Conservation (phyloP, 352 stramenopile species). For the Phytophthora rubi region DNA sequence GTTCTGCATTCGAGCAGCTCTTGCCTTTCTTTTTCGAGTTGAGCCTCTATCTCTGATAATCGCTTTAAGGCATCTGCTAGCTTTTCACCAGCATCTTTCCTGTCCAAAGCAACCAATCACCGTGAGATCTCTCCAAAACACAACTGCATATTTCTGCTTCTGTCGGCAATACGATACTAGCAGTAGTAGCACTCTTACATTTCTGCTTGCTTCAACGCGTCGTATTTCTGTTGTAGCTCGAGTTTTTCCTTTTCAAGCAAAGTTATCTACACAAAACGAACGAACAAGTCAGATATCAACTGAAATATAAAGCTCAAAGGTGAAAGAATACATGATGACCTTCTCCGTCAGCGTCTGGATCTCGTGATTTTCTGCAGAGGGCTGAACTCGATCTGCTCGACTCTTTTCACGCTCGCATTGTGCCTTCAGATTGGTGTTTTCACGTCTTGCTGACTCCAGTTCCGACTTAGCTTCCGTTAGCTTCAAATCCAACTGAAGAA, state of each 20-base stretch:
- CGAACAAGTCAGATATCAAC: not conserved
- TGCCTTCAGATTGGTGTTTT: slow-evolving; percentile 57
- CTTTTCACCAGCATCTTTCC: slow-evolving; percentile 45
- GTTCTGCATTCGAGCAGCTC: slow-evolving; percentile 35
- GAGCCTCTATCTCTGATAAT: slow-evolving; percentile 42
- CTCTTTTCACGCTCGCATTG: slow-evolving; percentile 51
- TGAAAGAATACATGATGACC: slow-evolving; percentile 20
- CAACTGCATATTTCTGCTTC: not conserved
- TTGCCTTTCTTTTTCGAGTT: slow-evolving; percentile 43
- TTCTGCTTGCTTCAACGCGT: slow-evolving; percentile 43
- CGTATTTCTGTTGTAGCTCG: slow-evolving; percentile 41
- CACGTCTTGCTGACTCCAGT: slow-evolving; percentile 50
- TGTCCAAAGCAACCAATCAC: slow-evolving; percentile 19
- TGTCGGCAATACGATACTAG: not conserved
- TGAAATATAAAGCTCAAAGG: not conserved
- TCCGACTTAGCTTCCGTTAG: slow-evolving; percentile 65
- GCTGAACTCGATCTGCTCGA: slow-evolving; percentile 37
- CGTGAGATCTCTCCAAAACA: slow-evolving; percentile 9
- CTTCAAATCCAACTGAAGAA: slow-evolving; percentile 29
- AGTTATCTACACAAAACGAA: slow-evolving; percentile 25
- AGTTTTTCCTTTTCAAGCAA: slow-evolving; percentile 50
- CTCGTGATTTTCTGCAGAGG: slow-evolving; percentile 42
- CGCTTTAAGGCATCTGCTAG: slow-evolving; percentile 36
- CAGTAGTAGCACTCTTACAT: slow-evolving; percentile 27
- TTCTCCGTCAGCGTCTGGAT: slow-evolving; percentile 46